These are phyloP conservation scores for Neonectria neomacrospora DNA, from an alignment of 2,329 filamentous ascomycete species.

Conservation along the genomic window DNA sequence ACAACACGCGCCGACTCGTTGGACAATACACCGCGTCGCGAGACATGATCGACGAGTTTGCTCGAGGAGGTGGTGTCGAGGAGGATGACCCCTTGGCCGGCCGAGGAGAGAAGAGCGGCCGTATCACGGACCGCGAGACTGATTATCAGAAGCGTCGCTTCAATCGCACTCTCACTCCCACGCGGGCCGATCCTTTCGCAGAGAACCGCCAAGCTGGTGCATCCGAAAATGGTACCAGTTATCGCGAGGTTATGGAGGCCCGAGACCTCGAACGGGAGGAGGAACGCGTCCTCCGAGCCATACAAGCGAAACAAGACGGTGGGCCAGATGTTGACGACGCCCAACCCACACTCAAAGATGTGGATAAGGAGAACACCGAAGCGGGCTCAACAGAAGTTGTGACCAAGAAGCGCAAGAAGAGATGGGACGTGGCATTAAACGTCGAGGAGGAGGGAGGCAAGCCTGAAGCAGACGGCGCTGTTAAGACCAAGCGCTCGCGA, in stretches of 20 bases:
- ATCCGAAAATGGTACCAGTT: slow-evolving; percentile 79
- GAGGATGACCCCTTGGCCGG: slow-evolving; percentile 91
- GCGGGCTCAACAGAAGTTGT: slow-evolving; percentile 73
- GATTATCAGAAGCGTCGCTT: slow-evolving; percentile 98
- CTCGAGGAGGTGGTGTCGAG: slow-evolving; percentile 84
- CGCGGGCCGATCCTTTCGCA: slow-evolving; percentile 86
- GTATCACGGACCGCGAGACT: slow-evolving; percentile 92
- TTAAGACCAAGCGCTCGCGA: slow-evolving; percentile 79
- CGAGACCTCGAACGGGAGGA: slow-evolving; percentile 95
- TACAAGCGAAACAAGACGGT: slow-evolving; percentile 76
- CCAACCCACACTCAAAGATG: slow-evolving; percentile 78
- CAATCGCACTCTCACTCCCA: slow-evolving; percentile 86
- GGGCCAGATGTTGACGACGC: slow-evolving; percentile 71
- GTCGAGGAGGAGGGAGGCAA: slow-evolving; percentile 61
- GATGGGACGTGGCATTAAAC: slow-evolving; percentile 85
- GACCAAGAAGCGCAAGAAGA: slow-evolving; percentile 86
- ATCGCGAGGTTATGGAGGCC: slow-evolving; percentile 89
- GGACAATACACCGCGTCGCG: slow-evolving; percentile 96
- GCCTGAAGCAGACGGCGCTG: slow-evolving; percentile 61
- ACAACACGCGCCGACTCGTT: slow-evolving; percentile 80
- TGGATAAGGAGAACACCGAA: slow-evolving; percentile 78
- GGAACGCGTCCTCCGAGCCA: slow-evolving; percentile 82
- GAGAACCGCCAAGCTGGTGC: slow-evolving; percentile 76
- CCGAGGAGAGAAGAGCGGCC: slow-evolving; percentile 84
- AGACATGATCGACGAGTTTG: slow-evolving; percentile 94